Evolutionary conservation across 163 green algal species (phyloP).

Genomic region (Dunaliella salina): DNA sequence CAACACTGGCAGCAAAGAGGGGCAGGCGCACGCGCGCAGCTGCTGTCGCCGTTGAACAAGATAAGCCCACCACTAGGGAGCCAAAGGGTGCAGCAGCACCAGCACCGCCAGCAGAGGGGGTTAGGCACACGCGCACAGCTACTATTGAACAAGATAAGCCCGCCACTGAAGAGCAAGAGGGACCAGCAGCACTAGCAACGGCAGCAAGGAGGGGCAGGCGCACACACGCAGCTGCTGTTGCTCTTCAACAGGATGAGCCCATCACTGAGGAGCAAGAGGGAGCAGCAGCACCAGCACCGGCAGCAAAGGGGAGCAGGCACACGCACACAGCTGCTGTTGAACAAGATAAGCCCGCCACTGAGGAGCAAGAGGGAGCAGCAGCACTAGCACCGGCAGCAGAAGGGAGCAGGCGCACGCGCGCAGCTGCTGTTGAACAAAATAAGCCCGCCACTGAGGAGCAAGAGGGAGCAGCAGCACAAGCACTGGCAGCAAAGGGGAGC

Average conservation of each 20-base stretch:
- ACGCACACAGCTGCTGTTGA: neutral
- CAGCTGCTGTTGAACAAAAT: neutral
- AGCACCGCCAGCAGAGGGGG: neutral
- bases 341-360: neutral
- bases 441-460: no score
- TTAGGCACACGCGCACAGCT: neutral
- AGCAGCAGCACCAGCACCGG: constrained; percentile 2
- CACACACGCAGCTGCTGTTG: neutral
- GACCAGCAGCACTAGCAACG: neutral
- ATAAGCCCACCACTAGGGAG: neutral
- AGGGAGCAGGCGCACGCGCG: neutral
- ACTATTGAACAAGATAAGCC: neutral
- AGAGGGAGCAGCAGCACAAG: neutral
- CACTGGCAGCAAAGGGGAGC: neutral
- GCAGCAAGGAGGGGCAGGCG: neutral
- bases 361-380: neutral
- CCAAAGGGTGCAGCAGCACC: neutral
- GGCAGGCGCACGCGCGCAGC: neutral
- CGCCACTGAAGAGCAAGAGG: no score
- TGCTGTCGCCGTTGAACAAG: neutral
- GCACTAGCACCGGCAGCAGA: neutral
- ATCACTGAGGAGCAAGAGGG: neutral
- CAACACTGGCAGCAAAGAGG: neutral
- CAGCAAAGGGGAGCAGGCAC: neutral
- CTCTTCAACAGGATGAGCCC: neutral